Base-by-base conservation (phyloP, 768 basidiomycete genomes). In the Naganishia onofrii region DNA sequence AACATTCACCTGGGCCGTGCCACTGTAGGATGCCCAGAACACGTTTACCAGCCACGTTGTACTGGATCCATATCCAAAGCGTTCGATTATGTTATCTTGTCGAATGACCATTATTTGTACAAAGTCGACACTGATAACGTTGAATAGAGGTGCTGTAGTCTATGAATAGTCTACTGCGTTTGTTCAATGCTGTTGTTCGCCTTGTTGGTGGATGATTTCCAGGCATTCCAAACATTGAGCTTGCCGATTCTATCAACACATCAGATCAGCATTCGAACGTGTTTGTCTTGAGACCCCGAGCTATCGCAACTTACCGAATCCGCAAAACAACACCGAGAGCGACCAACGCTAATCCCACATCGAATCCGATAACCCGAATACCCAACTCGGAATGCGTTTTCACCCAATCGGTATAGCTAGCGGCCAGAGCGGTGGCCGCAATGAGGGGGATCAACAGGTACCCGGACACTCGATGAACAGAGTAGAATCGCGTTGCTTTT, bases 391-490 rank as follows among this genome's bases (percentile, higher is more conserved):
- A 53, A 32, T 74, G 70, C 9, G 71, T 72, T 6, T 75, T 57
- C 2, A 76, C 72, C 89, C 89, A 92, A 53, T 74, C 68, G 2
- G 90, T 90, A 85, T 87, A 87, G 3, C 81, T 86, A 1, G 91
- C 91, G 13, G 88, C 91, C 1, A 93, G 83, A 2, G 86, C 84
- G 0, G 89, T 89, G 48, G 86, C 77, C 42, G 92, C 75, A 38
- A 90, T 77, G 6, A 86, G 71, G 0, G 87, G 84, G 66, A 90
- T 86, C 13, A 92, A 78, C 21, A 88, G 56, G 73, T 93, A 93
- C 10, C 92, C 92, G 0, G 89, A 90, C 21, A 89, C 71, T 72
- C 91, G 83, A 75, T 93, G 91, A 73, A 90, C 92, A 77, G 92
- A 93, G 89, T 91, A 93, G 23, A 92, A 70, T 0, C 82, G 78